phyloP scores from a whole-genome alignment of 2,329 filamentous ascomycete genomes.

The Blastomyces parvus region DNA sequence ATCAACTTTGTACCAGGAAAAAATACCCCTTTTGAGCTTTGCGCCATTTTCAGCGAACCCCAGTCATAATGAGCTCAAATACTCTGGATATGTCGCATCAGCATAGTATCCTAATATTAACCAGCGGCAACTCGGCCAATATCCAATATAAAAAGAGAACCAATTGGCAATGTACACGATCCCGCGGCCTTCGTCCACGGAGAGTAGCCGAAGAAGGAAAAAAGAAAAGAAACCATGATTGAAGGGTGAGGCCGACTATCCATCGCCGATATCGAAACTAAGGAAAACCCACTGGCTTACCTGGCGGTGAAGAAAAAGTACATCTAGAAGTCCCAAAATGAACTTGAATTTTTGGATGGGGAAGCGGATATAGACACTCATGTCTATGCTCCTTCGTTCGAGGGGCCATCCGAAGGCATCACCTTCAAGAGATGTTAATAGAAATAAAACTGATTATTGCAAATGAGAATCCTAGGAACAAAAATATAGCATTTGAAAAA shows the following conservation, averaged over 20 bases:
- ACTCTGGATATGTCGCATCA: neutral
- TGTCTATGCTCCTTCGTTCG: too few species aligned
- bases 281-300: neutral
- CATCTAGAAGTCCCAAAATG: too few species aligned
- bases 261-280: neutral
- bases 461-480: too few species aligned
- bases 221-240: neutral
- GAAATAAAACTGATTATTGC: too few species aligned
- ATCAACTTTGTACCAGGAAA: neutral
- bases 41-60: neutral
- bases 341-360: too few species aligned
- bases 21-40: slow-evolving; percentile 1
- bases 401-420: too few species aligned
- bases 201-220: too few species aligned
- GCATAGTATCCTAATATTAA: neutral
- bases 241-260: neutral
- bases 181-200: neutral
- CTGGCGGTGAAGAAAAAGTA: neutral
- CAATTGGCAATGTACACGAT: neutral
- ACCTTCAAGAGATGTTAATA: too few species aligned
- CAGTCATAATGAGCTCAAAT: neutral
- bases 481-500: too few species aligned
- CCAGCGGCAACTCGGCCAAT: neutral
- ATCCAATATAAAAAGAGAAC: neutral
- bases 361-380: too few species aligned